A percentile compares a stretch with the other conserved stretches of the same genome.
These are phyloP conservation scores for Baudoinia panamericana DNA, from an alignment of 495 filamentous ascomycete genomes.

Conservation along the genomic window DNA sequence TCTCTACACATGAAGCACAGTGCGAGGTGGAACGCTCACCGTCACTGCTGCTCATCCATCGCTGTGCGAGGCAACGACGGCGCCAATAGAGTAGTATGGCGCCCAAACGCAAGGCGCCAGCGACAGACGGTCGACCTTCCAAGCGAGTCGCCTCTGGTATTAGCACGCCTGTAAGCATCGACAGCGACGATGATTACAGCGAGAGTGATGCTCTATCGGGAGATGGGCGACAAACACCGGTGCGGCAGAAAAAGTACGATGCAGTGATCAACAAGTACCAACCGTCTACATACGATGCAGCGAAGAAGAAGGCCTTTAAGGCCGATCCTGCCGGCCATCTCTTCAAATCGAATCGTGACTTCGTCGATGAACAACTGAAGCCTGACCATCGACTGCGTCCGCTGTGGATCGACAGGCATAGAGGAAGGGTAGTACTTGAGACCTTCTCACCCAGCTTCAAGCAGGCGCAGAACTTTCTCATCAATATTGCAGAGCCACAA, in stretches of 20 bases:
- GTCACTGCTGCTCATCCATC: no score
- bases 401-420: slow-evolving; percentile 78
- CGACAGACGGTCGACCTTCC: slow-evolving; percentile 11
- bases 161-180: slow-evolving; percentile 21
- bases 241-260: neutral
- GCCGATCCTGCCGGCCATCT: slow-evolving; percentile 35
- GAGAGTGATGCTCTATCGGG: no score
- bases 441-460: slow-evolving; percentile 77
- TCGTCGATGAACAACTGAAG: slow-evolving; percentile 68
- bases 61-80: no score
- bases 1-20: no score
- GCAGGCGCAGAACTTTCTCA: slow-evolving; percentile 86
- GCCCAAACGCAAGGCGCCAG: slow-evolving; percentile 22
- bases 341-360: slow-evolving; percentile 56
- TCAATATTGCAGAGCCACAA: slow-evolving; percentile 85
- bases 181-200: slow-evolving; percentile 18
- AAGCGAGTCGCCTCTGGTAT: slow-evolving; percentile 23
- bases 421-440: slow-evolving; percentile 84
- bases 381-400: slow-evolving; percentile 78
- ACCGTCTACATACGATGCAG: slow-evolving; percentile 14
- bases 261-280: slow-evolving; percentile 17
- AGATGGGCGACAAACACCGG: no score
- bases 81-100: slow-evolving; percentile 9
- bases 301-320: slow-evolving; percentile 14
- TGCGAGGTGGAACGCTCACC: no score